Base-by-base conservation (phyloP, 768 basidiomycete species). In the Amanita subjunquillea region DNA sequence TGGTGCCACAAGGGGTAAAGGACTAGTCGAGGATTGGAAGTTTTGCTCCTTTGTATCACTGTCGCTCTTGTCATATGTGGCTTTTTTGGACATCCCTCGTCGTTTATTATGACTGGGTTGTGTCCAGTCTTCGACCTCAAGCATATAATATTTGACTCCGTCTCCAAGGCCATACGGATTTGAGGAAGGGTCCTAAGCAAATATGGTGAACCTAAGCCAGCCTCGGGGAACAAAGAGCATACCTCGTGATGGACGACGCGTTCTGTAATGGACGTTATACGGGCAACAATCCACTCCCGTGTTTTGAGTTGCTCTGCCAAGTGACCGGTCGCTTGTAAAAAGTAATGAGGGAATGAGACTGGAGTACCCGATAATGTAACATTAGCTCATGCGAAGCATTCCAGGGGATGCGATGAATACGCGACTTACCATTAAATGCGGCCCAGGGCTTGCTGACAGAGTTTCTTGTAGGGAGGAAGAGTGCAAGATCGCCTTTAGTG, bases 341-440 rank as follows among this genome's bases (percentile, higher is more conserved):
- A 99, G 68, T 97, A 94, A 68, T 98, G 95, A 45, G 96, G 96
- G 69, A 94, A 95, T 9, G 89, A 92, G 7, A 97, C 93, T 92
- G 65, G 37, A 50, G 40, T 52, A 49, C 57, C 9, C 10, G 42
- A 45, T 22, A 32, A 48, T 38, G 32, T 32, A 36, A 43, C 17
- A 53, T 38, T 30, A 39, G 41, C 46, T 5, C 36, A 17, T 29
- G 44, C 43, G 36, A 23, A 17, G 41, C 48, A 47, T 51, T 38
- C 32, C 34, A 41, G 53, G 17, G 30, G 32, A 44, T n/a, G 15
- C 7, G 7, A 30, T 30, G 15, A 43, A 46, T 56, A 43, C 0
- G 38, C 1, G 6, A 37, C 82, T 60, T 63, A 92, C 93, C 88
- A 67, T 98, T 99, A 70, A 98, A 99, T 8, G 96, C 96, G 22